Base-by-base conservation (phyloP, 495 filamentous ascomycete species). In the Corynascus novoguineensis region DNA sequence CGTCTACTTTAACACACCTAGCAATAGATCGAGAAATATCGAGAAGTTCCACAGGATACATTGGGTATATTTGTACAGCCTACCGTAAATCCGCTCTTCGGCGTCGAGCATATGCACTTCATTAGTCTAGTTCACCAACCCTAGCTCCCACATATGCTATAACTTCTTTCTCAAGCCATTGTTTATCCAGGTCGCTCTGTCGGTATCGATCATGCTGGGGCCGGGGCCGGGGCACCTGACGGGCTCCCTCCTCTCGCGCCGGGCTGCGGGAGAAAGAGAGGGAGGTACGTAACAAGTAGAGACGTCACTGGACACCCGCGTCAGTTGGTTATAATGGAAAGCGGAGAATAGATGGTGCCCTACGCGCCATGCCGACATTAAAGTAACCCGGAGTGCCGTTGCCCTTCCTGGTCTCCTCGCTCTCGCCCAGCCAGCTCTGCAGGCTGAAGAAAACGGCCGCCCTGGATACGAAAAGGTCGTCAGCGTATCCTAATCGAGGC, bases 371-470 rank as follows among this genome's bases (percentile, higher is more conserved):
- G 61, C 85, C 80, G 41, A 95, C 86, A 47, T 83, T 84, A 73
- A 95, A 88, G 68, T 89, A 90, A 14, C 83, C 85, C n/a, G 91
- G 90, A 5, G 88, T 90, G 38, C 77, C 73, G 41, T 77, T 68
- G 54, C 71, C 85, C 63, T 80, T 84, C 72, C 81, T 84, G 64
- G 86, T 77, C 37, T 90, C 89, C 45, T 86, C 82, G 60, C 85
- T 87, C 75, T 96, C 91, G 56, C 85, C 85, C 17, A 96, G 79
- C 90, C 90, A 96, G 60, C 76, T 82, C 73, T 95, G 90, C 40
- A 95, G 72, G 52, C 89, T 83, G 70, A 95, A 86, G 47, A 92
- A 82, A 45, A 96, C 85, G 6, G 91, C 78, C 9, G 86, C 84
- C 91, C 90, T 92, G 67, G 37, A 15, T 12, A 55, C 40, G 22